Evolutionary conservation across 305 asterid genomes (phyloP).

Genomic region (Plantago lanceolata): DNA sequence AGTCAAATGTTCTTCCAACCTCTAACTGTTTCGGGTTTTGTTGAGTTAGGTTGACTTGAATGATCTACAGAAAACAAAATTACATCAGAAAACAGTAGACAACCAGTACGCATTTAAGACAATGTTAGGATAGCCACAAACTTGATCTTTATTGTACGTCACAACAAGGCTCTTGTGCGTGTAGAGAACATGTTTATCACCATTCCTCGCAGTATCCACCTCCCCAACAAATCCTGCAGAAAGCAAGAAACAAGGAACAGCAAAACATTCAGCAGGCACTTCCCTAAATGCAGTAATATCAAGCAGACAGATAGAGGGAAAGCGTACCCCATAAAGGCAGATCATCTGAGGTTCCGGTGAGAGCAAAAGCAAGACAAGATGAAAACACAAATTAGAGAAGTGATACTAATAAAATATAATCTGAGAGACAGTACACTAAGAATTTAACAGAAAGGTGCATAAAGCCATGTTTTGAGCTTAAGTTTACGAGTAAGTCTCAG

Average conservation of each 20-base stretch:
- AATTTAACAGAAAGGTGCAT: background rate
- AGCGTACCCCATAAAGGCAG: slow-evolving; percentile 86
- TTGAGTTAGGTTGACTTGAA: slow-evolving; percentile 55
- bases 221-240: slow-evolving; percentile 74
- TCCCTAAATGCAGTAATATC: background rate
- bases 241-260: slow-evolving; percentile 20
- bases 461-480: background rate
- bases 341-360: slow-evolving; percentile 57
- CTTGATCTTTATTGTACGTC: slow-evolving; percentile 66
- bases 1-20: slow-evolving; percentile 52
- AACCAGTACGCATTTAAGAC: background rate
- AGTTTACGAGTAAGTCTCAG: background rate
- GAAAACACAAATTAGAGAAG: slow-evolving; percentile 24
- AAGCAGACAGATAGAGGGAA: slow-evolving; percentile 18
- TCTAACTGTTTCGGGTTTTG: slow-evolving; percentile 52
- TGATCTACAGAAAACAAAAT: slow-evolving; percentile 45
- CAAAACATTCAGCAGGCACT: background rate
- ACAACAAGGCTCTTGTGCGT: slow-evolving; percentile 69
- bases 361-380: slow-evolving; percentile 25
- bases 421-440: slow-evolving; percentile 1
- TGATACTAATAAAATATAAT: background rate
- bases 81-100: slow-evolving; percentile 13
- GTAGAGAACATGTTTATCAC: slow-evolving; percentile 57
- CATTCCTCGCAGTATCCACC: slow-evolving; percentile 54
- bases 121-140: slow-evolving; percentile 17